Base-by-base conservation (phyloP, 2,329 filamentous ascomycete genomes). In the Fragosphaeria purpurea region DNA sequence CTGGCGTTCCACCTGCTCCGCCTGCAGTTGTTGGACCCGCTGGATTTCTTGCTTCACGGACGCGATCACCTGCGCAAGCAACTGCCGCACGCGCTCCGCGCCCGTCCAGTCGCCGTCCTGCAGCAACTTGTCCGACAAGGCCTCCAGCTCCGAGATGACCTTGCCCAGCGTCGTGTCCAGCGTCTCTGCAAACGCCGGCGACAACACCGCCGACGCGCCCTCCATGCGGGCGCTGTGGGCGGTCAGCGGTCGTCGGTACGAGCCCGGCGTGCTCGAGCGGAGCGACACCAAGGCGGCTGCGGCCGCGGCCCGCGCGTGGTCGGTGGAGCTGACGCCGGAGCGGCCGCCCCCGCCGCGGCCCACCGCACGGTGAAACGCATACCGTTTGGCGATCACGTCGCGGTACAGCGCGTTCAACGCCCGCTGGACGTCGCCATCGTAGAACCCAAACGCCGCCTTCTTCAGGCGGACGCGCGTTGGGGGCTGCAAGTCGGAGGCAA, bases 91-190 rank as follows among this genome's bases (percentile, higher is more conserved):
- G 33, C 53, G 52, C 3, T 39, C 13, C 5, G 40, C 51, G 5
- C 52, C 53, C 1, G 49, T 45, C 50, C 51, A 56, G 51, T 57
- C 54, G n/a, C 54, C 53, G 4, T 51, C 51, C 35, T 53, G 56
- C 35, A 57, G 42, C 40, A 56, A 32, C 42, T 53, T 52, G 48
- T 57, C 56, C 0, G 51, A 52, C 53, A 57, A 46, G n/a, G 51
- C 54, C 7, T 57, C 54, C 1, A 57, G 53, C 48, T 56, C 56
- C 6, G 39, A 37, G 40, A 55, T 51, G 11, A 53, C 49, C 8
- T 44, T 37, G 4, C 22, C 44, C 5, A 57, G 48, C 1, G 49
- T 52, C 33, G 45, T 51, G 50, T 57, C 56, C n/a, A 57, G 46
- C 11, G 11, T 34, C 0, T 53, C 50, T 1, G 46, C 39, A 39